Base-by-base conservation (phyloP, 805 yeast genomes). In the Wickerhamomyces canadensis region DNA sequence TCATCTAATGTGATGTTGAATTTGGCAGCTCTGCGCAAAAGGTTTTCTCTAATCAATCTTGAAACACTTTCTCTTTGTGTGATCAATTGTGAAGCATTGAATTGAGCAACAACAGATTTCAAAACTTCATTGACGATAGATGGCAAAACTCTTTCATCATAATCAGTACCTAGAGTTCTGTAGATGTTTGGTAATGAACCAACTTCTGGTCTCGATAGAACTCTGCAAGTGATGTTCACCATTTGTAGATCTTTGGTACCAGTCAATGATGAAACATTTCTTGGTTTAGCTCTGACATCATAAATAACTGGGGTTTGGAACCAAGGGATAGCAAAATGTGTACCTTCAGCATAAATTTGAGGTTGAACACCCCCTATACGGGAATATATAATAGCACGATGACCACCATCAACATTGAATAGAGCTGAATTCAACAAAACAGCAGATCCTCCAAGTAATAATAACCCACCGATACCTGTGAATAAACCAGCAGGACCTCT, bases 191-290 rank as follows among this genome's bases (percentile, higher is more conserved):
- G 96, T 49, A 93, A 71, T 36, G 87, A 78, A 36, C 64, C 61
- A 21, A 87, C 73, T 40, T 84, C 82, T 1, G 98, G 98, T 60
- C 89, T 80, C 38, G 94, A 83, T 52, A 93, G 74, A 19, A 93
- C 98, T 68, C 98, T 82, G 64, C 98, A 93, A n/a, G 98, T 91
- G 57, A 93, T 91, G 63, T 88, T 93, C 34, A 93, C 98, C 98
- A 93, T 93, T 68, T 93, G 98, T 58, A 93, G 74, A 65, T 93
- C 98, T 67, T 93, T 93, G 17, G 98, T 93, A 48, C 98, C 98
- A 1, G 98, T 93, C 54, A 94, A 74, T 19, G 96, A 86, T 12
- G 97, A 85, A 43, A 93, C 94, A 51, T 88, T 88, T 65, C 97
- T 80, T 42, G 98, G 98, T 60, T 87, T 91, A 33, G 98, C 97